These are phyloP conservation scores for Lecanicillium sp. DNA, from an alignment of 2,329 filamentous ascomycete genomes.

Conservation along the genomic window DNA sequence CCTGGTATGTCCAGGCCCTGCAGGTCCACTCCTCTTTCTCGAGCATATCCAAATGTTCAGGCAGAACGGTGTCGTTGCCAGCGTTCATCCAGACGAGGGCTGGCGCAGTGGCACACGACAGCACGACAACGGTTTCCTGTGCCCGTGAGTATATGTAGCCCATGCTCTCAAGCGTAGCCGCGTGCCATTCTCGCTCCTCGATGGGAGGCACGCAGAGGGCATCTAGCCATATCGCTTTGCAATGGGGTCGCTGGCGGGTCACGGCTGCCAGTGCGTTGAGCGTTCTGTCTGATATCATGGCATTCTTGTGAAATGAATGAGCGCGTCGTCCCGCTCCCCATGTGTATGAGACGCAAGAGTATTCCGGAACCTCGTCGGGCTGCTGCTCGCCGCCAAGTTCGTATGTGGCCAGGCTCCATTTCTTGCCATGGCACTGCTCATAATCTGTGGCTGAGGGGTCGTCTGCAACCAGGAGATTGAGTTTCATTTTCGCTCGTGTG, in stretches of 20 bases:
- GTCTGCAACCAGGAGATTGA: too few relatives aligned
- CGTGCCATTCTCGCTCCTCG: not conserved
- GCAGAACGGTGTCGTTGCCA: not conserved
- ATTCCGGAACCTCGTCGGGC: not conserved
- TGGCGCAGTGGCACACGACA: not conserved
- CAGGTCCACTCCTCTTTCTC: not conserved
- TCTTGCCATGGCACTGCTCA: too few relatives aligned
- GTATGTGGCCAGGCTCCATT: not conserved
- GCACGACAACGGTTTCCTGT: not conserved
- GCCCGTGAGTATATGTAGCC: not conserved
- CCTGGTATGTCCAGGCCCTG: not conserved
- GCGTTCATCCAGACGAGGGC: not conserved
- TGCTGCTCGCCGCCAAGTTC: not conserved
- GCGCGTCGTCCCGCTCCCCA: not conserved
- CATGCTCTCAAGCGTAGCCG: not conserved
- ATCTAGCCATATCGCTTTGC: not conserved
- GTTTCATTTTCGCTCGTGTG: too few relatives aligned
- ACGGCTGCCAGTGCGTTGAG: not conserved
- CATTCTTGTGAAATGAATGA: not conserved
- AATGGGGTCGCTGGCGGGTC: not conserved
- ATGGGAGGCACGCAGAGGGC: not conserved
- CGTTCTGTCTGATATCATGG: not conserved
- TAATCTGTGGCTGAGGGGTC: too few relatives aligned
- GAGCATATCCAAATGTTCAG: not conserved
- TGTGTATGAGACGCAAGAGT: not conserved